Conservation (phyloP, 805 yeast genomes). For the Teunomyces gatunensis region DNA sequence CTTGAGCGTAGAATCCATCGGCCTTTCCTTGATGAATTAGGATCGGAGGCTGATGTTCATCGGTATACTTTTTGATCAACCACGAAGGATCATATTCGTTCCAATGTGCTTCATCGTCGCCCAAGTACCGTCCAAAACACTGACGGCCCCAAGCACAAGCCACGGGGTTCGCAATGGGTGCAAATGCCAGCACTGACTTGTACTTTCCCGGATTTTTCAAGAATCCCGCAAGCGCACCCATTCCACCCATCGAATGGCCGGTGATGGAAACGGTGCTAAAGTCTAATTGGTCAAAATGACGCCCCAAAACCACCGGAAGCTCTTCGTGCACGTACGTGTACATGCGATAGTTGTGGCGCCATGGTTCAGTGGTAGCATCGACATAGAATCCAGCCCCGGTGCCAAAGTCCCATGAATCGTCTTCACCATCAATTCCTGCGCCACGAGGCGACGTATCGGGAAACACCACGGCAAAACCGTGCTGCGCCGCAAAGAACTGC, state of each 20-base stretch:
- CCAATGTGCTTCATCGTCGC: constrained; percentile 63
- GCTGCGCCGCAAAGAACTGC: constrained; percentile 74
- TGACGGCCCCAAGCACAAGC: constrained; percentile 85
- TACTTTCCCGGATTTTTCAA: constrained; percentile 69
- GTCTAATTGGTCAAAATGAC: constrained; percentile 50
- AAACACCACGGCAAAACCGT: constrained; percentile 83
- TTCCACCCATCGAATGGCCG: constrained; percentile 99
- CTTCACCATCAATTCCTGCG: constrained; percentile 70
- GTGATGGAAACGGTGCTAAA: constrained; percentile 67
- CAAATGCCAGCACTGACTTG: constrained; percentile 81
- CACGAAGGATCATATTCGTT: constrained; percentile 78
- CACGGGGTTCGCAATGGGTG: constrained; percentile 84
- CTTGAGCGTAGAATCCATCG: constrained; percentile 67
- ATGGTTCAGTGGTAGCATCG: constrained; percentile 75
- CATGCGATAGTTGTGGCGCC: constrained; percentile 77
- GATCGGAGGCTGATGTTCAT: constrained; percentile 50
- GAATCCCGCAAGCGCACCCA: constrained; percentile 74
- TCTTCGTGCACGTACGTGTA: constrained; percentile 78
- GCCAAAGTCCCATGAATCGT: constrained; percentile 87
- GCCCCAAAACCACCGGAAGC: constrained; percentile 52
- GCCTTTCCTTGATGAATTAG: constrained; percentile 79
- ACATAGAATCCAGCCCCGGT: constrained; percentile 94
- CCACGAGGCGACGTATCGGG: constrained; percentile 98
- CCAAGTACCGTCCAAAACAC: constrained; percentile 77
- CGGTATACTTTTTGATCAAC: constrained; percentile 53